Evolutionary conservation across 2,329 filamentous ascomycete species (phyloP).

Genomic region (Sporothrix luriei): DNA sequence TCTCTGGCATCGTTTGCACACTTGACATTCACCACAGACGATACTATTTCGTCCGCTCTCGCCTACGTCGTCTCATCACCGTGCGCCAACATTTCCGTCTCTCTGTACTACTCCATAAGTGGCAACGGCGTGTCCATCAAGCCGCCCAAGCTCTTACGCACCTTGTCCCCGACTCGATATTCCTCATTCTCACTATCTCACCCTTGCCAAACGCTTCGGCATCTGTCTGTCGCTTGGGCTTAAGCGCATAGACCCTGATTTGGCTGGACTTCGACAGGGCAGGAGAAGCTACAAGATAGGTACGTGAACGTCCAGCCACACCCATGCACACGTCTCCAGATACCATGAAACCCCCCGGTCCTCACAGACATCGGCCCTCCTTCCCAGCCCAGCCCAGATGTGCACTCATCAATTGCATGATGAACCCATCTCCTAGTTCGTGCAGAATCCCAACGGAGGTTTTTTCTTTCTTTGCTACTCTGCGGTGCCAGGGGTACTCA

Average conservation of each 20-base stretch:
- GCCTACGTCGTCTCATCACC: not conserved
- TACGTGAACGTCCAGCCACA: not conserved
- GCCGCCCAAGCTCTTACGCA: not conserved
- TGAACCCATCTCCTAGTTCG: slow-evolving; percentile 12
- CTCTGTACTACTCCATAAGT: slow-evolving; percentile 8
- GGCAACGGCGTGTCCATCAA: not conserved
- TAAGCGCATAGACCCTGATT: not conserved
- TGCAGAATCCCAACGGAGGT: not conserved
- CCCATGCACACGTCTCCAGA: not conserved
- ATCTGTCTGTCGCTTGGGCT: slow-evolving; percentile 5
- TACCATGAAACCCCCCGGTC: slow-evolving; percentile 1
- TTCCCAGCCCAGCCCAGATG: not conserved
- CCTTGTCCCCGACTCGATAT: not conserved
- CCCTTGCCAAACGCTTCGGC: not conserved
- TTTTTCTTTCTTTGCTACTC: not conserved
- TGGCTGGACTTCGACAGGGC: not conserved
- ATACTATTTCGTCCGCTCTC: not conserved
- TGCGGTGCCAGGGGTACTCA: slow-evolving; percentile 11
- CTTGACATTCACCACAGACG: not conserved
- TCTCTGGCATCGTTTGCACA: not conserved
- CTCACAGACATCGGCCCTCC: slow-evolving; percentile 9
- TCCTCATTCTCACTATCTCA: not conserved
- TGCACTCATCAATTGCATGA: slow-evolving; percentile 13
- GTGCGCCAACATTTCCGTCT: slow-evolving; percentile 7
- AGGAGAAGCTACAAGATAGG: not conserved